These are phyloP conservation scores for Xenoacremonium recifei DNA, from an alignment of 2,329 filamentous ascomycete genomes.

Conservation along the genomic window DNA sequence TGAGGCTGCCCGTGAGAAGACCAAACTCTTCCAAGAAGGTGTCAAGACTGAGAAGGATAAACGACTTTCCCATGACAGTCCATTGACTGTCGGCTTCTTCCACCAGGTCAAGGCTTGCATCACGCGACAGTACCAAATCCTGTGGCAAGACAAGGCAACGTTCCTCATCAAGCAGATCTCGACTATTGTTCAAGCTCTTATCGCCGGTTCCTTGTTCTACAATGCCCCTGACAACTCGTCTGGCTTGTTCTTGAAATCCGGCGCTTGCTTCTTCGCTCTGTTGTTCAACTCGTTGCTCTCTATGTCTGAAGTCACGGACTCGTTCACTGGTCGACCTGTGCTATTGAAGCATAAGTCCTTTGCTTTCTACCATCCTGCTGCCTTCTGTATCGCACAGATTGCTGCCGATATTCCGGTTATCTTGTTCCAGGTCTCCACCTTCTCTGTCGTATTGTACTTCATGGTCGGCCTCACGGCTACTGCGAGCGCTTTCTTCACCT, in stretches of 20 bases:
- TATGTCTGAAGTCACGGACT: conserved; percentile 65
- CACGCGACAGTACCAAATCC: conserved; percentile 61
- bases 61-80: conserved; percentile 50
- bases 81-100: conserved; percentile 53
- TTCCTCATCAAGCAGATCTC: conserved; percentile 62
- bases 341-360: conserved; percentile 59
- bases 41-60: conserved; percentile 55
- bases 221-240: conserved; percentile 54
- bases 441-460: conserved; percentile 61
- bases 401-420: conserved; percentile 55
- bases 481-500: conserved; percentile 60
- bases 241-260: conserved; percentile 63
- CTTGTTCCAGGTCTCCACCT: conserved; percentile 56
- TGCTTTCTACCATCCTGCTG: conserved; percentile 56
- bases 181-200: conserved; percentile 58
- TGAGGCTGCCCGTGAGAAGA: conserved; percentile 45
- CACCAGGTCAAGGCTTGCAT: conserved; percentile 57
- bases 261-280: conserved; percentile 63
- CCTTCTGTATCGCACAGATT: conserved; percentile 57
- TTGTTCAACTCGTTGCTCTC: conserved; percentile 61
- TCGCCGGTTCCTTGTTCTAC: conserved; percentile 68
- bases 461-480: conserved; percentile 56
- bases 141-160: conserved; percentile 63
- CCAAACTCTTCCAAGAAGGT: conserved; percentile 51
- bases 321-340: conserved; percentile 59